phyloP scores from a whole-genome alignment of 1,139 yeast species.

The Lodderomyces pseudojiufengensis region DNA sequence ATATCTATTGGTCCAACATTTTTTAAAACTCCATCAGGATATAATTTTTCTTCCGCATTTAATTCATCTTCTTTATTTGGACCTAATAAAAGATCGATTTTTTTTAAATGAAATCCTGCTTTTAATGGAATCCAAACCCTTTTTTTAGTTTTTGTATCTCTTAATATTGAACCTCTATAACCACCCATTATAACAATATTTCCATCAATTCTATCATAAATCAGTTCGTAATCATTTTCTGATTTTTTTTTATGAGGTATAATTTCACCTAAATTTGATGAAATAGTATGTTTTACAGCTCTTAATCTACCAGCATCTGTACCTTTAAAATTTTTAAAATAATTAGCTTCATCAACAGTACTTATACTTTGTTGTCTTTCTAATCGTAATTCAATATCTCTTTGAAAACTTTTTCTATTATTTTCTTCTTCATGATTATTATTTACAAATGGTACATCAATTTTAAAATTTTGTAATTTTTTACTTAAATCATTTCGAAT shows the following conservation, averaged over 20 bases:
- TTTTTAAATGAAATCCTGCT: constrained; percentile 75
- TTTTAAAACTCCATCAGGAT: constrained; percentile 74
- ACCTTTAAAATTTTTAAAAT: constrained; percentile 53
- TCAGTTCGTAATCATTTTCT: constrained; percentile 27
- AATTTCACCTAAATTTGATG: constrained; percentile 38
- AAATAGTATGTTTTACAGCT: constrained; percentile 63
- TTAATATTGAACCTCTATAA: constrained; percentile 76
- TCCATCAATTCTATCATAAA: constrained; percentile 55
- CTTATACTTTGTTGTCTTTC: constrained; percentile 55
- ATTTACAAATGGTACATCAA: constrained; percentile 22
- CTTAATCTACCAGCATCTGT: constrained; percentile 64
- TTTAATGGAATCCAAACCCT: constrained; percentile 85
- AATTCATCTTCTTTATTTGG: constrained; percentile 64
- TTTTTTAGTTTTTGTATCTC: constrained; percentile 61
- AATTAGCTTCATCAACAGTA: constrained; percentile 61
- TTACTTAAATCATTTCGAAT: constrained; percentile 19
- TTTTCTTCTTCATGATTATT: constrained; percentile 16
- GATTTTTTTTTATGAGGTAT: constrained; percentile 28
- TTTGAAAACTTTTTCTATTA: constrained; percentile 18
- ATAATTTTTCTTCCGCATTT: constrained; percentile 47
- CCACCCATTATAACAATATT: constrained; percentile 83
- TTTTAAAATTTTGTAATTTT: constrained; percentile 11
- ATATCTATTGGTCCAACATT: constrained; percentile 89
- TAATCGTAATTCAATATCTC: constrained; percentile 43
- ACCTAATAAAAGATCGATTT: constrained; percentile 67